Evolutionary conservation across 305 asterid species (phyloP), one percentile per base, ranked within the genome.

Genomic region (Fraxinus sp.): DNA sequence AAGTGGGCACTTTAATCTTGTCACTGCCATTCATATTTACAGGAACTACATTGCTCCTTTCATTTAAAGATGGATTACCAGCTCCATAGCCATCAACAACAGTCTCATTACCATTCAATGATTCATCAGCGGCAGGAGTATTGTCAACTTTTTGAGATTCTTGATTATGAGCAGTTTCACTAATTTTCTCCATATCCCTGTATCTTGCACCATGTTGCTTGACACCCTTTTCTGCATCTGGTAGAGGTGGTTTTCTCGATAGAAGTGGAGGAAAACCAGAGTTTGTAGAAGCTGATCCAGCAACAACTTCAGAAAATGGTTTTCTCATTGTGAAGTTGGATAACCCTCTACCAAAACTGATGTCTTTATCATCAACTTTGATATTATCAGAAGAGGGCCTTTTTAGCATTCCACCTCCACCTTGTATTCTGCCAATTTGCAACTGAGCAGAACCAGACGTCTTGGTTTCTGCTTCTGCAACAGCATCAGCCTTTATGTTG

Each of bases 241-340:
- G 79, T 66, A 84, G 30, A 87, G 88, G 91, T 78, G 87, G 90
- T 84, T 88, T 91, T 85, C 90, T 90, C 44, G 93, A 84, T 78
- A 90, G 87, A 52, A 95, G 98, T 14, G 98, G 97, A 77, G 98
- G 99, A 83, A 94, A 94, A 33, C 87, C 95, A 39, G 97, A 89
- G 86, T 84, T 82, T 70, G 91, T 81, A 85, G 93, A 87, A 62
- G 92, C 86, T n/a, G 93, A 85, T 79, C 98, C 99, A 33, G 99
- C 97, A 86, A 96, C 99, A 78, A 96, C 99, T 90, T 96, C 99
- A 52, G 98, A 91, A 85, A 96, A 96, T 6, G 94, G 94, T 83
- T 96, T 96, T 86, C 91, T 90, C 95, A 92, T 90, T 30, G 87
- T 85, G 86, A 92, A 86, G 77, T 87, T 92, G 79, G 92, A 84